Conservation (phyloP, 441 rosid species). For the Bruguiera hainesii region DNA sequence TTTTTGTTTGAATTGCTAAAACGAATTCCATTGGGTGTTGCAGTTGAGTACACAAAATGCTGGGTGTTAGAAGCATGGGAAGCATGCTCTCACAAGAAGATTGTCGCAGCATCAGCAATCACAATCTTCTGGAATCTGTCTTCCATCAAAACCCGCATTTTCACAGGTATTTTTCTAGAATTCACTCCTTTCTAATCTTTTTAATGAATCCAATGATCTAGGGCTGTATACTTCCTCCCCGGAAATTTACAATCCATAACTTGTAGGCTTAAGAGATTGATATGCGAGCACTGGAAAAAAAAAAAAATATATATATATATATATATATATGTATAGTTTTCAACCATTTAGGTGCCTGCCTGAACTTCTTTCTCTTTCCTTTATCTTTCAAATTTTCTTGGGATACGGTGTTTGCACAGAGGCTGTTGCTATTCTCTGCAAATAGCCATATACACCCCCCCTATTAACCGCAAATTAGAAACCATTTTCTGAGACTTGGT, state of each 20-base stretch:
- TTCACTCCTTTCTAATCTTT: neutral
- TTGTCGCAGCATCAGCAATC: slow-evolving; percentile 68
- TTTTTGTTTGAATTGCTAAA: slow-evolving; percentile 1
- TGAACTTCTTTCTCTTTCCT: no score
- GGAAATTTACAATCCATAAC: neutral
- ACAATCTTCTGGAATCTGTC: slow-evolving; percentile 90
- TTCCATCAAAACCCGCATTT: slow-evolving; percentile 64
- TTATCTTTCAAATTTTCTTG: no score
- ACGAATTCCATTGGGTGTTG: slow-evolving; percentile 11
- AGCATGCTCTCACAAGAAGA: slow-evolving; percentile 80
- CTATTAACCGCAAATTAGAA: neutral
- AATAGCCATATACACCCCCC: neutral
- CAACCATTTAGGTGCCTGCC: no score
- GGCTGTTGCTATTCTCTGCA: neutral
- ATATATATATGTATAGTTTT: no score
- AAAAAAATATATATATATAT: no score
- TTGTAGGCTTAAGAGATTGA: no score
- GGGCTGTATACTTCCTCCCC: neutral
- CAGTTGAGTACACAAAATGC: slow-evolving; percentile 51
- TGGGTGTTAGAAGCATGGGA: slow-evolving; percentile 62
- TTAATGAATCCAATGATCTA: neutral
- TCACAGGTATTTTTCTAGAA: slow-evolving; percentile 44
- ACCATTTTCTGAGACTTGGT: neutral
- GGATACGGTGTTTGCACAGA: no score
- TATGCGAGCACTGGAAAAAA: no score